Conservation (phyloP, 2,329 filamentous ascomycete genomes). For the Oidium heveae region DNA sequence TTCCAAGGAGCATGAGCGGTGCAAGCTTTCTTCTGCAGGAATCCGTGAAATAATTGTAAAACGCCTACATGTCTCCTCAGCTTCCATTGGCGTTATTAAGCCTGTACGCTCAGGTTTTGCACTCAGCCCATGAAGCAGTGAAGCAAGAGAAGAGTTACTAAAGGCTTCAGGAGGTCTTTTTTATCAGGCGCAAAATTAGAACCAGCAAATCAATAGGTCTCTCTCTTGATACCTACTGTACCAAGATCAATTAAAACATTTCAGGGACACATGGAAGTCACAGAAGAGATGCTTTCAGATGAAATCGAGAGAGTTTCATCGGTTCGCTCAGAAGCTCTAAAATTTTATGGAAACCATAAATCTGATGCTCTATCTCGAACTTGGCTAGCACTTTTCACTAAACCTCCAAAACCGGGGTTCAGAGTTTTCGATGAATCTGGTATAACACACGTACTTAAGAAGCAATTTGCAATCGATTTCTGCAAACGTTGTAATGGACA, state of each 20-base stretch:
- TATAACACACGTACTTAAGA: not conserved
- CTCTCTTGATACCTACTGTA: not conserved
- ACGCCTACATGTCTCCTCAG: not conserved
- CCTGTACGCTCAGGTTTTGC: not conserved
- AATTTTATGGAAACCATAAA: not conserved
- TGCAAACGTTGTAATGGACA: not conserved
- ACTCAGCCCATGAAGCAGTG: not conserved
- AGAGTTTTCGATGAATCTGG: not conserved
- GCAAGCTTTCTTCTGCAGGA: not conserved
- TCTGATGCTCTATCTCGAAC: not conserved
- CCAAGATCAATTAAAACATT: not conserved
- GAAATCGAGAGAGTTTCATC: not conserved
- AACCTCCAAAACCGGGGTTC: not conserved
- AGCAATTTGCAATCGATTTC: not conserved
- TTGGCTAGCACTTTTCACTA: not conserved
- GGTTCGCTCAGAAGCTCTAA: not conserved
- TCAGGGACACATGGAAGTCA: not conserved
- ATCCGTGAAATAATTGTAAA: not conserved
- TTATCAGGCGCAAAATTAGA: not conserved
- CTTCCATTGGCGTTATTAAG: not conserved
- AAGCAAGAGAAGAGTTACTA: not conserved
- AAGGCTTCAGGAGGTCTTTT: not conserved
- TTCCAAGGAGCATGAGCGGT: not conserved
- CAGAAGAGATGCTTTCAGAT: not conserved
- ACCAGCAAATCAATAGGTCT: not conserved